These are phyloP conservation scores for Ampelocalamus luodianensis DNA, from an alignment of 176 grass and related monocot species.

Conservation along the genomic window DNA sequence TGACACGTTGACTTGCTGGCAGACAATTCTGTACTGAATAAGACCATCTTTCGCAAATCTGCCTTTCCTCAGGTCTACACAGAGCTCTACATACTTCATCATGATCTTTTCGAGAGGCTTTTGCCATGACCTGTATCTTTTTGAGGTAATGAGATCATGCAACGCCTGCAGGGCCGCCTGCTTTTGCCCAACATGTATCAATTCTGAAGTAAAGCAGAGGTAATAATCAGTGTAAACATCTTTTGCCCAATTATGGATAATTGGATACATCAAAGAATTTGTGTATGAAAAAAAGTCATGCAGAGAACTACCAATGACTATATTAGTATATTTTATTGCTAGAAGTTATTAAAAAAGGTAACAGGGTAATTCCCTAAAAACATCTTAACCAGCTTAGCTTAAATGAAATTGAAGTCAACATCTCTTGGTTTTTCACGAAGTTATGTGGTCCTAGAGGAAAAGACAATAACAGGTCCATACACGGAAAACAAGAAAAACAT, in stretches of 20 bases:
- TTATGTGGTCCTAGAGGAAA: neutral
- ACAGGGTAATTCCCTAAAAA: neutral
- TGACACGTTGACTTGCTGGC: conserved; percentile 95
- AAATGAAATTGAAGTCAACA: neutral
- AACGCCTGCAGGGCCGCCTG: conserved; percentile 92
- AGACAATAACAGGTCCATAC: neutral
- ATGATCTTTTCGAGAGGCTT: conserved; percentile 95
- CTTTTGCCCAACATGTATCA: conserved; percentile 98
- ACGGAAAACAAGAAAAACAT: neutral
- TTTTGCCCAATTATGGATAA: neutral
- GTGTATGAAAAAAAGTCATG: neutral
- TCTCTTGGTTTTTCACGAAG: neutral
- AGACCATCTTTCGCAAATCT: conserved; percentile 97
- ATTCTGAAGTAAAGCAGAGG: conserved; percentile 57
- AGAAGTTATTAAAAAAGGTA: neutral
- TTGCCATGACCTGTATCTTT: conserved; percentile 91
- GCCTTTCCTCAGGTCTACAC: conserved; percentile 86
- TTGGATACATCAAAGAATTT: neutral
- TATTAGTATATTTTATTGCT: neutral
- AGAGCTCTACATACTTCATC: conserved; percentile 97
- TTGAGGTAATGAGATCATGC: conserved; percentile 97
- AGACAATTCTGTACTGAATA: conserved; percentile 95
- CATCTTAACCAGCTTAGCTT: neutral
- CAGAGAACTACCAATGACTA: neutral
- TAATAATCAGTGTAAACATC: conserved; percentile 6